Percentiles rank a stretch among this genome's conserved stretches.
Evolutionary conservation across 352 stramenopile genomes (phyloP).

Genomic region (Phytophthora kernoviae): DNA sequence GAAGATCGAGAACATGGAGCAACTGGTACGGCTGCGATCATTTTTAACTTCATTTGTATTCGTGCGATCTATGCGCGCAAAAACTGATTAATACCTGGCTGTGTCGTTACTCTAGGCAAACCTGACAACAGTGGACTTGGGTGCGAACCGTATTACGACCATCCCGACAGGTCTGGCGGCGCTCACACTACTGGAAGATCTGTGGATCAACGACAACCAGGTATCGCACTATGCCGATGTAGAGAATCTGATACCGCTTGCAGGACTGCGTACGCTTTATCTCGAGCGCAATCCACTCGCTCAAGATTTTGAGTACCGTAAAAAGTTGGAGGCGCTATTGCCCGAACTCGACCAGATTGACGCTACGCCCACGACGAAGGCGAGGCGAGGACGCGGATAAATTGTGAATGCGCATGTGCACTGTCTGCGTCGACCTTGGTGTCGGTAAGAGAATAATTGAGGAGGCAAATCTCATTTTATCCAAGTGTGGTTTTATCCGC

Average conservation of each 20-base stretch:
- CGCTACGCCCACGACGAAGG: slow-evolving; percentile 75
- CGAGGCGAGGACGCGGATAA: slow-evolving; percentile 42
- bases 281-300: slow-evolving; percentile 96
- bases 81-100: neutral
- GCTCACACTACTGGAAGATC: slow-evolving; percentile 60
- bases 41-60: no score
- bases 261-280: slow-evolving; percentile 92
- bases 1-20: slow-evolving; percentile 70
- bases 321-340: slow-evolving; percentile 89
- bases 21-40: slow-evolving; percentile 55
- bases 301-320: slow-evolving; percentile 95
- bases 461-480: slow-evolving; percentile 6
- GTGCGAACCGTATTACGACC: slow-evolving; percentile 82
- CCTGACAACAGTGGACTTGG: slow-evolving; percentile 70
- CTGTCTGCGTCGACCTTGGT: neutral
- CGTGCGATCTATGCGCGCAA: neutral
- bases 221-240: slow-evolving; percentile 68
- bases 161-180: slow-evolving; percentile 52
- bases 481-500: slow-evolving; percentile 12
- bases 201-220: slow-evolving; percentile 84
- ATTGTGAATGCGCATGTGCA: neutral
- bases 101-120: slow-evolving; percentile 41
- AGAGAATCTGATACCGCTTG: slow-evolving; percentile 75
- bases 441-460: neutral
- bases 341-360: slow-evolving; percentile 96